phyloP scores from a whole-genome alignment of 2,329 filamentous ascomycete genomes.

The Didymella lethalis region DNA sequence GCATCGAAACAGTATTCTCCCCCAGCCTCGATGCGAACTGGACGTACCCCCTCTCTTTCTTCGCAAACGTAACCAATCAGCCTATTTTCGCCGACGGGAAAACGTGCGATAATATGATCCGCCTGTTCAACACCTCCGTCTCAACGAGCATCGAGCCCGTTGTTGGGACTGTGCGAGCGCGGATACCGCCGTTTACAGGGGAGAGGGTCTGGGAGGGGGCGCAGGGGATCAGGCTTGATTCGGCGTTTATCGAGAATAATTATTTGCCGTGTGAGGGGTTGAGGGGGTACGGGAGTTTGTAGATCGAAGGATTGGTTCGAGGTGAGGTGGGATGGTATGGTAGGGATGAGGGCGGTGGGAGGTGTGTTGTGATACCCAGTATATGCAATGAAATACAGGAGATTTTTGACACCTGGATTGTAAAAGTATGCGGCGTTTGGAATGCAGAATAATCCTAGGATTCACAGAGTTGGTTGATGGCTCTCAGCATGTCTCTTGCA shows the following conservation, averaged over 20 bases:
- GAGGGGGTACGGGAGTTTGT: conserved; percentile 33
- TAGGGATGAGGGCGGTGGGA: too few species aligned
- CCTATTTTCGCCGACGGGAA: conserved; percentile 56
- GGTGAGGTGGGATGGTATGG: too few species aligned
- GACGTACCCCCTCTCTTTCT: conserved; percentile 55
- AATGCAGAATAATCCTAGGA: too few species aligned
- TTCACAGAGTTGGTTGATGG: too few species aligned
- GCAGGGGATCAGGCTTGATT: conserved; percentile 48
- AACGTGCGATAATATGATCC: conserved; percentile 56
- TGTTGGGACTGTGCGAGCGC: conserved; percentile 43
- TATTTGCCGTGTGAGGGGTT: conserved; percentile 46
- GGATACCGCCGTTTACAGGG: conserved; percentile 39
- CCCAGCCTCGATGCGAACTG: conserved; percentile 3
- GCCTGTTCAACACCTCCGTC: conserved; percentile 58
- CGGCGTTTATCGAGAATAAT: conserved; percentile 54
- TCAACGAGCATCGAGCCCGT: conserved; percentile 49
- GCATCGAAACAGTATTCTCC: conserved; percentile 30
- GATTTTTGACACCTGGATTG: too few species aligned
- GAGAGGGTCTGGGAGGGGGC: conserved; percentile 44
- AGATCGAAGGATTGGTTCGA: neutral
- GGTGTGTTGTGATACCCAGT: too few species aligned
- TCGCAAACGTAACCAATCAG: conserved; percentile 64
- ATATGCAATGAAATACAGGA: too few species aligned
- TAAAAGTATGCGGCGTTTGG: too few species aligned
- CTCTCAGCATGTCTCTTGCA: too few species aligned